A percentile compares a stretch with the other conserved stretches of the same genome.
Evolutionary conservation across 1,284 basidiomycete species (phyloP).

Genomic region (Ustilago trichophora): DNA sequence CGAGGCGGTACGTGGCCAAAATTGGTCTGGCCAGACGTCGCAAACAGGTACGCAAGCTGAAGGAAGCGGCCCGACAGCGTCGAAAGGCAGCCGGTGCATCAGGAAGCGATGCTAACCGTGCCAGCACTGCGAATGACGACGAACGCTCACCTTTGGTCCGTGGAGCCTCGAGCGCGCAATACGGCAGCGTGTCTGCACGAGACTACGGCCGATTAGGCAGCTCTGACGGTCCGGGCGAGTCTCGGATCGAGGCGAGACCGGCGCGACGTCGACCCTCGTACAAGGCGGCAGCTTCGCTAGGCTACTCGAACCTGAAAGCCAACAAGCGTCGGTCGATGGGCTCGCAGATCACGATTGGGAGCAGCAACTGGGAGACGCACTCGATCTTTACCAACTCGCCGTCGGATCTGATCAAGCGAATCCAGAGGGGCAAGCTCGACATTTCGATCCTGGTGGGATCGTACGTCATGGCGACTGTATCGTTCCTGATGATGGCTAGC

Average conservation of each 20-base stretch:
- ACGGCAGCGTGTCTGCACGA: constrained; percentile 24
- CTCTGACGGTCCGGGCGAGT: background rate
- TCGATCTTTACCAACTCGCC: constrained; percentile 39
- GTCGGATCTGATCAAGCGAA: constrained; percentile 45
- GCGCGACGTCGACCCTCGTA: constrained; percentile 35
- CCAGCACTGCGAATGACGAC: background rate
- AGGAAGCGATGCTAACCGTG: background rate
- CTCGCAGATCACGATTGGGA: constrained; percentile 22
- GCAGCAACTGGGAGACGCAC: constrained; percentile 40
- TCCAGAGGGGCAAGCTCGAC: constrained; percentile 54
- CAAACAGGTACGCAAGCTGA: constrained; percentile 29
- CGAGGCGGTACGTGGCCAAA: constrained; percentile 42
- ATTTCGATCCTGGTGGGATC: constrained; percentile 47
- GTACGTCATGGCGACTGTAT: constrained; percentile 18
- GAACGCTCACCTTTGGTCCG: constrained; percentile 24
- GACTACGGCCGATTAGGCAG: constrained; percentile 19
- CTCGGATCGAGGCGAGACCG: constrained; percentile 9
- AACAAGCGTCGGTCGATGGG: constrained; percentile 26
- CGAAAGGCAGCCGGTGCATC: background rate
- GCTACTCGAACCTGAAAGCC: constrained; percentile 22
- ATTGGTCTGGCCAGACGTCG: constrained; percentile 28
- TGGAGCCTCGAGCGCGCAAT: constrained; percentile 1
- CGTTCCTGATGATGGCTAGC: constrained; percentile 44
- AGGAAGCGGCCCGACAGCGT: constrained; percentile 18
- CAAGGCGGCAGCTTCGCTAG: constrained; percentile 29